Conservation (phyloP, 208 protist species). For the Crithidia thermophila region DNA sequence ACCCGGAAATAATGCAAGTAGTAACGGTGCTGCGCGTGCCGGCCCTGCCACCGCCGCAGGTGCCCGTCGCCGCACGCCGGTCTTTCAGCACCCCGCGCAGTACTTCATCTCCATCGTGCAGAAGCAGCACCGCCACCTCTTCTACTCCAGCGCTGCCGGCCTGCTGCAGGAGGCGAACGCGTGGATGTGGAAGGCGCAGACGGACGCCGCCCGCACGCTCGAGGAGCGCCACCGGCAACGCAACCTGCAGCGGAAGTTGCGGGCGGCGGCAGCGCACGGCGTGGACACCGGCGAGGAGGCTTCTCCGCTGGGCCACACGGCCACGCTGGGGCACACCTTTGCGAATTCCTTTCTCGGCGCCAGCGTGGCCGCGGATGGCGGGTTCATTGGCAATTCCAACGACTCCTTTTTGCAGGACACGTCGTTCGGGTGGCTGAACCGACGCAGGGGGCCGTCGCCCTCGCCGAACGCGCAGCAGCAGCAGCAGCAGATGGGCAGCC, state of each 20-base stretch:
- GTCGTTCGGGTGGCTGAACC: slow-evolving; percentile 18
- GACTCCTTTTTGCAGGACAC: slow-evolving; percentile 35
- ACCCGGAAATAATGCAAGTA: no score
- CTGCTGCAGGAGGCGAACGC: slow-evolving; percentile 59
- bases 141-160: slow-evolving; percentile 46
- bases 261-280: slow-evolving; percentile 9
- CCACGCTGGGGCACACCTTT: slow-evolving; percentile 3
- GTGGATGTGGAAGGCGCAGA: slow-evolving; percentile 59
- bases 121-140: slow-evolving; percentile 57
- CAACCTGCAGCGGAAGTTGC: slow-evolving; percentile 10
- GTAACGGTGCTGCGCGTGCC: not conserved
- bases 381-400: slow-evolving; percentile 41
- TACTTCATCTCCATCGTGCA: slow-evolving; percentile 73
- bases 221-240: slow-evolving; percentile 24
- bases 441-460: not conserved
- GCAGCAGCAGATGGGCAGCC: slow-evolving; percentile 2
- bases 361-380: slow-evolving; percentile 19
- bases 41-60: no score
- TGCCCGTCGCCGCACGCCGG: not conserved
- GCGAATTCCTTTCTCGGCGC: slow-evolving; percentile 5
- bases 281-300: slow-evolving; percentile 12
- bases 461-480: not conserved
- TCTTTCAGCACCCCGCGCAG: slow-evolving; percentile 66
- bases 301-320: slow-evolving; percentile 2
- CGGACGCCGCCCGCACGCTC: slow-evolving; percentile 15